These are phyloP conservation scores for Magnolia changhungtana DNA, from an alignment of 164 flowering plant genomes.

Conservation along the genomic window DNA sequence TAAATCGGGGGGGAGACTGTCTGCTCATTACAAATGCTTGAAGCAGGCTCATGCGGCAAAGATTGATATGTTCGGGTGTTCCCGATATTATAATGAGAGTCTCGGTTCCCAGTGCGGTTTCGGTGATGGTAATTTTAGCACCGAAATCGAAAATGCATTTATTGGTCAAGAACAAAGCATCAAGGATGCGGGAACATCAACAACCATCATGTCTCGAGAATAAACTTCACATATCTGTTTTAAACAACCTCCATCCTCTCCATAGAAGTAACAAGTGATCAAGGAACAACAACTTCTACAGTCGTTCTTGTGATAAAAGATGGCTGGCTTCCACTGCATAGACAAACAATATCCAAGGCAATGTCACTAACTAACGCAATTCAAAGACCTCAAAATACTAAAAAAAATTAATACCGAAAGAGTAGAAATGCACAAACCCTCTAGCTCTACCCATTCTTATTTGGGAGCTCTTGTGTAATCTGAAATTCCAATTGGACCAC, in stretches of 20 bases:
- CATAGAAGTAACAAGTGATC: slow-evolving; percentile 74
- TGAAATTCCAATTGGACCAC: no score
- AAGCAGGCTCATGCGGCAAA: slow-evolving; percentile 96
- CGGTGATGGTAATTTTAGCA: slow-evolving; percentile 72
- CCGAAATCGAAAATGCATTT: slow-evolving; percentile 65
- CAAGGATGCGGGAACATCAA: not conserved
- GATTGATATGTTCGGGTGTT: slow-evolving; percentile 79
- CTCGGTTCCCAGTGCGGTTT: slow-evolving; percentile 69
- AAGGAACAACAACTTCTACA: slow-evolving; percentile 88
- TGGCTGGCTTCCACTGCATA: slow-evolving; percentile 56
- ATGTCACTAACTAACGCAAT: no score
- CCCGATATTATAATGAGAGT: slow-evolving; percentile 82
- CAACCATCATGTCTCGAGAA: not conserved
- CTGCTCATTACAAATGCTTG: slow-evolving; percentile 94
- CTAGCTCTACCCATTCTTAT: no score
- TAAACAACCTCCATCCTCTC: slow-evolving; percentile 83
- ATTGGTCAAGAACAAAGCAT: slow-evolving; percentile 4
- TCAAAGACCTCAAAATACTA: no score
- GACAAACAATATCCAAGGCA: no score
- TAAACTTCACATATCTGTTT: slow-evolving; percentile 30
- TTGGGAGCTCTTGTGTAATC: no score
- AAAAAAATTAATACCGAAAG: no score
- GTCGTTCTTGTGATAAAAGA: slow-evolving; percentile 80
- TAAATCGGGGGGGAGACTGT: slow-evolving; percentile 43
- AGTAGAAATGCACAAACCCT: no score